These are phyloP conservation scores for Clonostachys sp. DNA, from an alignment of 2,329 filamentous ascomycete genomes.

Conservation along the genomic window DNA sequence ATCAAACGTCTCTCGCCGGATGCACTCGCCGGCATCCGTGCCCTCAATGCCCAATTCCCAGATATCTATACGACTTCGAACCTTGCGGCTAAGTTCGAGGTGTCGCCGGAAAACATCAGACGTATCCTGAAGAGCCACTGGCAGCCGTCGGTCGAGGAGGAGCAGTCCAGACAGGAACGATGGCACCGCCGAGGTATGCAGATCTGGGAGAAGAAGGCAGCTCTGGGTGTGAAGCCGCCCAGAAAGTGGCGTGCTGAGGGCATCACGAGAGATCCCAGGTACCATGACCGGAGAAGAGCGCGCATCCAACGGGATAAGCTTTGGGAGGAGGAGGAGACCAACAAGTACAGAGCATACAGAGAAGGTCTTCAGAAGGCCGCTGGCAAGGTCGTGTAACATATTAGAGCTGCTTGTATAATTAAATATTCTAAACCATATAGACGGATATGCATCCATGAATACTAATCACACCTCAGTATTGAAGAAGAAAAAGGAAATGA, in stretches of 20 bases:
- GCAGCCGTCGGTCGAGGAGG: constrained; percentile 55
- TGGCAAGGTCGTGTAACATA: not conserved
- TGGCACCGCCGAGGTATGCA: constrained; percentile 58
- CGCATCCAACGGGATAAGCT: constrained; percentile 15
- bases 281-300: constrained; percentile 26
- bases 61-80: constrained; percentile 69
- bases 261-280: constrained; percentile 36
- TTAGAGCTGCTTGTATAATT: not conserved
- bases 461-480: too few relatives aligned
- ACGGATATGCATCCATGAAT: too few relatives aligned
- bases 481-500: too few relatives aligned
- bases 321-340: constrained; percentile 20
- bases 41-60: constrained; percentile 73
- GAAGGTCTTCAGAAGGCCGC: constrained; percentile 8
- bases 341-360: constrained; percentile 12
- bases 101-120: constrained; percentile 83
- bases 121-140: constrained; percentile 82
- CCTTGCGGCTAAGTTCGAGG: constrained; percentile 73
- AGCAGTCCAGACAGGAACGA: constrained; percentile 50
- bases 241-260: constrained; percentile 54
- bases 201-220: constrained; percentile 57
- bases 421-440: too few relatives aligned
- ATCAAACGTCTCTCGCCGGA: constrained; percentile 87
- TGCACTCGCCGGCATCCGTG: constrained; percentile 83
- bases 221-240: constrained; percentile 57